These are phyloP conservation scores for Auricularia auricula-judae DNA, from an alignment of 768 basidiomycete genomes.

Conservation along the genomic window DNA sequence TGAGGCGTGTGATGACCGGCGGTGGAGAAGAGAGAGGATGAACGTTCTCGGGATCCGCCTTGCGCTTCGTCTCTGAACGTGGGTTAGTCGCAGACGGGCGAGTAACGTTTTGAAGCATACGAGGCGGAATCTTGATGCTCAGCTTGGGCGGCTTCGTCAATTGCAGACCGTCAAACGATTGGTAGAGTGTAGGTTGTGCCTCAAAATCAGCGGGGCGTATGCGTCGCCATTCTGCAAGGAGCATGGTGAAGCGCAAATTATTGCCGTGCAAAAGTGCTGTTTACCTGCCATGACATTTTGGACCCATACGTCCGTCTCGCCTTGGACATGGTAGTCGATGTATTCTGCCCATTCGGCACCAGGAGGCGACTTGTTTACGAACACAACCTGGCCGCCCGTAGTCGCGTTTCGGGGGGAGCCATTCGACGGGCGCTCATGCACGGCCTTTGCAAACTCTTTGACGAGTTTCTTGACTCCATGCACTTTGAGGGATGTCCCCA, in stretches of 20 bases:
- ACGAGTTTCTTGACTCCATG: slow-evolving; percentile 90
- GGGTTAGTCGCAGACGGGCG: neutral
- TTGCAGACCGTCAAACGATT: neutral
- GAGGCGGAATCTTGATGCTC: neutral
- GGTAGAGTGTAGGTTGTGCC: slow-evolving; percentile 57
- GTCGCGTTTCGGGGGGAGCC: slow-evolving; percentile 20
- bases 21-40: neutral
- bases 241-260: neutral
- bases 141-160: neutral
- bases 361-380: slow-evolving; percentile 85
- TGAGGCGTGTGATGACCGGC: neutral
- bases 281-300: slow-evolving; percentile 47
- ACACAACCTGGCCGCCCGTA: slow-evolving; percentile 56
- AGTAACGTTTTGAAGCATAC: neutral
- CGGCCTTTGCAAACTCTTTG: slow-evolving; percentile 83
- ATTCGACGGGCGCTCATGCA: slow-evolving; percentile 38
- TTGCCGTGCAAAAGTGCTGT: neutral
- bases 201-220: slow-evolving; percentile 83
- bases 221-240: slow-evolving; percentile 66
- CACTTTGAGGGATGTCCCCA: slow-evolving; percentile 96
- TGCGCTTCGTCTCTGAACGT: neutral
- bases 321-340: slow-evolving; percentile 80
- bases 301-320: slow-evolving; percentile 79
- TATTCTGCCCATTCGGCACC: slow-evolving; percentile 79
- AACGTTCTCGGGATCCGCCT: neutral